Base-by-base conservation (phyloP, 2,329 filamentous ascomycete species). In the Fusarium chaquense region DNA sequence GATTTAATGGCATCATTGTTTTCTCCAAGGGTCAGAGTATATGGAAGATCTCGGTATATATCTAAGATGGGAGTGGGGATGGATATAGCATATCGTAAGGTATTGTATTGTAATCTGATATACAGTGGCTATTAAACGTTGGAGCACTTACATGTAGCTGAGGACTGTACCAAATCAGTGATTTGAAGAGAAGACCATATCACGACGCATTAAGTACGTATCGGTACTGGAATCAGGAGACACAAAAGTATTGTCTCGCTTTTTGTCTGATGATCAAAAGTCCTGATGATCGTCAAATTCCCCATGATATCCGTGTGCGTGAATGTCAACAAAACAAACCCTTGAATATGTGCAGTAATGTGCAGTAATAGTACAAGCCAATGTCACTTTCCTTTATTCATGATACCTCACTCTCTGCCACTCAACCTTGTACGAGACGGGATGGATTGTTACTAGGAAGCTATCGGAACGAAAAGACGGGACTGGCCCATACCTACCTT, bases 1-100 rank as follows among this genome's bases (percentile, higher is more conserved):
- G 72, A 72, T 70, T 64, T 64, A 45, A 52, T 58, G 67, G 66
- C 66, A 71, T 74, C 58, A 70, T 61, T 36, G 24, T 35, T 46
- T 35, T 22, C 24, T 44, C 32, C n/a, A 33, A 59, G 36, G 26
- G 46, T 28, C 58, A 49, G 53, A 56, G 57, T 36, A 32, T 35
- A 52, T 58, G 66, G 49, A 61, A 64, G 51, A 56, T 66, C 61
- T 62, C 59, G 67, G 61, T 56, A 66, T 52, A 44, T 62, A 44
- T 43, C 43, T 24, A 22, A 59, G 55, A 46, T 45, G 53, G 26
- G 40, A 43, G 66, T 24, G 54, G 55, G 49, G 60, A 56, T 35
- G 41, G 30, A 44, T 40, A 32, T 55, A 49, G 24, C 38, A 36
- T 55, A 40, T 40, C 44, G 41, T 49, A 63, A 43, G 43, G 22